These are phyloP conservation scores for Massariosphaeria phaeospora DNA, from an alignment of 495 filamentous ascomycete species.

Conservation along the genomic window DNA sequence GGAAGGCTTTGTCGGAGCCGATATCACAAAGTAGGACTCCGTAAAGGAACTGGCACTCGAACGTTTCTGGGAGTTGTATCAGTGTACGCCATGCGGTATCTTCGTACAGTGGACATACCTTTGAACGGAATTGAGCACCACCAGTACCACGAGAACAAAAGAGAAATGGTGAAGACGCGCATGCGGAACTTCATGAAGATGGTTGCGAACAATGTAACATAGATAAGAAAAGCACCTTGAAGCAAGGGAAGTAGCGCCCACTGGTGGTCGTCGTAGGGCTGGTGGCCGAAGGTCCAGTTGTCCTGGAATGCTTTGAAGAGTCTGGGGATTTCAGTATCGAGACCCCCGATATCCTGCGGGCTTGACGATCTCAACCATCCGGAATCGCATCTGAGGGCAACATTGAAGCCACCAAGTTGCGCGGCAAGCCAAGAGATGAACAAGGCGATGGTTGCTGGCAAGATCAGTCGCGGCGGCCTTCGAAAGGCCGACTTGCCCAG, in stretches of 20 bases:
- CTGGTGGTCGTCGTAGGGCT: constrained; percentile 60
- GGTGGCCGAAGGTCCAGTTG: constrained; percentile 56
- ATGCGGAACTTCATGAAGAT: constrained; percentile 54
- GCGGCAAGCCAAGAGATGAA: constrained; percentile 51
- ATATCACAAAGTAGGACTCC: constrained; percentile 61
- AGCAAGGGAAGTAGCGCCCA: constrained; percentile 63
- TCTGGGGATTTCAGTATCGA: constrained; percentile 46
- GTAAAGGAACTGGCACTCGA: constrained; percentile 59
- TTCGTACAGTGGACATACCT: constrained; percentile 11
- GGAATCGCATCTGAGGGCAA: constrained; percentile 53
- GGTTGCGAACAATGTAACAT: constrained; percentile 52
- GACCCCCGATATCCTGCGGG: constrained; percentile 37
- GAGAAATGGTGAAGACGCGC: constrained; percentile 48
- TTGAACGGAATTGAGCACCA: background rate
- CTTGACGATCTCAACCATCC: constrained; percentile 48
- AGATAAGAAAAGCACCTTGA: constrained; percentile 58
- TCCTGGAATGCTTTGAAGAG: constrained; percentile 47
- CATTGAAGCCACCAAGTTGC: constrained; percentile 55
- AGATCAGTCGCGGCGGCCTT: constrained; percentile 57
- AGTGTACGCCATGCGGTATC: background rate
- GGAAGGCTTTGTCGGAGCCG: constrained; percentile 50
- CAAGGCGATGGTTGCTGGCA: constrained; percentile 56
- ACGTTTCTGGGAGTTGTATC: constrained; percentile 44
- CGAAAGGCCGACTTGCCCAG: constrained; percentile 61
- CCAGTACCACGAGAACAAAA: constrained; percentile 49